These are phyloP conservation scores for Pisolithus sp. DNA, from an alignment of 768 basidiomycete genomes.

Conservation along the genomic window DNA sequence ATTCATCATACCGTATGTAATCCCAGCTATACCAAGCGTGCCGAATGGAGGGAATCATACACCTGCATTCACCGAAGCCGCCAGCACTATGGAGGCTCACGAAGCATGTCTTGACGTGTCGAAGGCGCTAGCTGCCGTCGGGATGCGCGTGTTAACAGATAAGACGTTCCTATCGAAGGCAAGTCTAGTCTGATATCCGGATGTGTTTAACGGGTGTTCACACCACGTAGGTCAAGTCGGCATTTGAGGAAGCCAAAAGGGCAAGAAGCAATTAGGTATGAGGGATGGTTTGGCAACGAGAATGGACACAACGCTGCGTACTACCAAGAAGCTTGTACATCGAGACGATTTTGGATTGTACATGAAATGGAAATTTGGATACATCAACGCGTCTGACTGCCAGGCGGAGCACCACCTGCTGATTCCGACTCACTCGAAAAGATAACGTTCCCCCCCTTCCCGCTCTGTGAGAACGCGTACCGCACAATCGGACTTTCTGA, in stretches of 20 bases:
- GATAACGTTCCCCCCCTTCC: no score
- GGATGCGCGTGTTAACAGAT: slow-evolving; percentile 64
- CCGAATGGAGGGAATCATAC: slow-evolving; percentile 77
- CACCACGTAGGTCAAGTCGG: slow-evolving; percentile 36
- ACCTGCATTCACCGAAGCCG: slow-evolving; percentile 55
- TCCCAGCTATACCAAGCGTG: slow-evolving; percentile 67
- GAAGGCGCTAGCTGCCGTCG: slow-evolving; percentile 66
- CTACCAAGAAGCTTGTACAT: no score
- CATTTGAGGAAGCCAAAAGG: slow-evolving; percentile 42
- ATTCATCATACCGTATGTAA: neutral
- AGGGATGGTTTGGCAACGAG: neutral
- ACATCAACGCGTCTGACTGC: no score
- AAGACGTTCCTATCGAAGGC: slow-evolving; percentile 57
- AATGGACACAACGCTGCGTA: neutral
- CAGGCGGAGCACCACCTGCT: no score
- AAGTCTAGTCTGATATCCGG: slow-evolving; percentile 1
- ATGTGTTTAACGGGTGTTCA: neutral
- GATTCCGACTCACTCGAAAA: no score
- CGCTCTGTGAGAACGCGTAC: no score
- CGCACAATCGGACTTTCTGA: no score
- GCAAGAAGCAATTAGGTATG: slow-evolving; percentile 4
- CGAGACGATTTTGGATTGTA: no score
- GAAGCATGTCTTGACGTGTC: slow-evolving; percentile 60
- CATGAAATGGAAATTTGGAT: no score
- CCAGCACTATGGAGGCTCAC: slow-evolving; percentile 55